Evolutionary conservation across 371 early-diverging fungal species (phyloP).

Genomic region (Mucor velutinosus): DNA sequence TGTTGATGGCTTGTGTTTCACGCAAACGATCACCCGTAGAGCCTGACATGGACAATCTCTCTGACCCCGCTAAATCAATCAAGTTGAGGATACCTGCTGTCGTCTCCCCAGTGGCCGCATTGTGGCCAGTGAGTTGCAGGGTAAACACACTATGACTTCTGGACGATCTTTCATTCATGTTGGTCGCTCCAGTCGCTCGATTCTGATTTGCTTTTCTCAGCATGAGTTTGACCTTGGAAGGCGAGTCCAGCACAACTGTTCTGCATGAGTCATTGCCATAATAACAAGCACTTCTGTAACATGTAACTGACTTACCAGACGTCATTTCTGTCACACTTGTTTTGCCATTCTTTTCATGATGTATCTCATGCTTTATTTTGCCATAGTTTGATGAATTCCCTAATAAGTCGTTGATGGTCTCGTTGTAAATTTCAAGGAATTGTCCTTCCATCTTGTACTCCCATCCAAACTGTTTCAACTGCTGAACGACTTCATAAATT

Average conservation of each 20-base stretch:
- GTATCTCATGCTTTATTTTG: slow-evolving; percentile 80
- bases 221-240: slow-evolving; percentile 71
- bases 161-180: slow-evolving; percentile 93
- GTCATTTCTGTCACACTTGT: slow-evolving; percentile 81
- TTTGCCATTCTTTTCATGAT: slow-evolving; percentile 71
- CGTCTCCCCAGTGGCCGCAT: slow-evolving; percentile 71
- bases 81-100: slow-evolving; percentile 83
- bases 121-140: slow-evolving; percentile 75
- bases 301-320: slow-evolving; percentile 43
- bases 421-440: slow-evolving; percentile 97
- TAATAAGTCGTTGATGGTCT: slow-evolving; percentile 88
- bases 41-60: slow-evolving; percentile 85
- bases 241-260: slow-evolving; percentile 60
- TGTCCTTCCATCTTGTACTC: slow-evolving; percentile 83
- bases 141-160: slow-evolving; percentile 95
- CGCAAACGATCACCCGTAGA: slow-evolving; percentile 91
- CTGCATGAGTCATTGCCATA: too few species aligned
- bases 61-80: slow-evolving; percentile 98
- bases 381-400: slow-evolving; percentile 44
- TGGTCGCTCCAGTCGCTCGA: slow-evolving; percentile 91
- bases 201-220: slow-evolving; percentile 79
- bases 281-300: too few species aligned
- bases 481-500: slow-evolving; percentile 80
- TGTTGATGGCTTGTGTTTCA: slow-evolving; percentile 98
- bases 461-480: slow-evolving; percentile 85